phyloP scores from a whole-genome alignment of 805 yeast genomes.

The Ogataea paraovalis region DNA sequence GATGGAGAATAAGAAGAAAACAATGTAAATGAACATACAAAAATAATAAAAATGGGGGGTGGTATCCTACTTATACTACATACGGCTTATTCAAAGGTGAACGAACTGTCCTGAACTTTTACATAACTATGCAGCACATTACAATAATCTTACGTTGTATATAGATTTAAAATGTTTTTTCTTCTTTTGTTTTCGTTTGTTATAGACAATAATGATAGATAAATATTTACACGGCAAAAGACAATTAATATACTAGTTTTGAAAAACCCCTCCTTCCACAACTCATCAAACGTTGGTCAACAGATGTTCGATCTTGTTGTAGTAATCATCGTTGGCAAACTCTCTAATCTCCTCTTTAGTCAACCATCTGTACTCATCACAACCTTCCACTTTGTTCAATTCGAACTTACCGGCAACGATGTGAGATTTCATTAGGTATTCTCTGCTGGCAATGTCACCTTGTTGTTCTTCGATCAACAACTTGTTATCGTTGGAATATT shows the following conservation, averaged over 20 bases:
- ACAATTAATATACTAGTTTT: not conserved
- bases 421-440: slow-evolving; percentile 81
- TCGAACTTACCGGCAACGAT: slow-evolving; percentile 79
- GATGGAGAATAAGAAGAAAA: no score
- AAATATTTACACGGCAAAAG: not conserved
- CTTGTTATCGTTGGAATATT: slow-evolving; percentile 33
- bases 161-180: no score
- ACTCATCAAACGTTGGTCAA: slow-evolving; percentile 27
- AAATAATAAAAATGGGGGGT: no score
- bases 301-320: slow-evolving; percentile 46
- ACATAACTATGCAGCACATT: no score
- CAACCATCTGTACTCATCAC: slow-evolving; percentile 71
- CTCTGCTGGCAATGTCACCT: slow-evolving; percentile 38
- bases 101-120: no score
- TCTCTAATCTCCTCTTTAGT: slow-evolving; percentile 70
- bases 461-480: slow-evolving; percentile 21
- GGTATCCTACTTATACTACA: no score
- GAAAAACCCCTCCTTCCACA: no score
- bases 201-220: not conserved
- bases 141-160: no score
- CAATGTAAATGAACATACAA: no score
- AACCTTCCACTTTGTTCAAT: slow-evolving; percentile 34
- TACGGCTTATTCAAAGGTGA: no score
- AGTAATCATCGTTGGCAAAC: slow-evolving; percentile 53
- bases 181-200: no score